Conservation (phyloP, 192 early-diverging fungal species). For the Glomus cerebriforme region DNA sequence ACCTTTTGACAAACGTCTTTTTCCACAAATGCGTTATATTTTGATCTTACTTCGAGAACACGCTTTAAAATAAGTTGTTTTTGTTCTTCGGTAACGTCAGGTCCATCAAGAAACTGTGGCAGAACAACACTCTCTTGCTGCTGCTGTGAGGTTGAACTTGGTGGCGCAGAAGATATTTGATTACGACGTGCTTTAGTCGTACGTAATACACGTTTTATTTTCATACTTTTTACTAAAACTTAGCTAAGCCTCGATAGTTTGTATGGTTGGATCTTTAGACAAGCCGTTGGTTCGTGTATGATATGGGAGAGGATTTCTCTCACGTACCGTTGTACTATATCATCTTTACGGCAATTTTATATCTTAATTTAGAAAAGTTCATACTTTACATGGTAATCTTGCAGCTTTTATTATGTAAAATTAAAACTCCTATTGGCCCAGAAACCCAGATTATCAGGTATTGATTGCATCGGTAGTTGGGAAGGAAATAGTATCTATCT, state of each 20-base stretch:
- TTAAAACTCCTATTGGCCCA: background rate
- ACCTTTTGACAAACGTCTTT: slow-evolving; percentile 2
- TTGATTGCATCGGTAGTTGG: background rate
- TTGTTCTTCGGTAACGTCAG: background rate
- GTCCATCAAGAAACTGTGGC: background rate
- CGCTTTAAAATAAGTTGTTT: slow-evolving; percentile 1
- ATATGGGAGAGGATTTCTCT: no score
- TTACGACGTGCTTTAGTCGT: background rate
- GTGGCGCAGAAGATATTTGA: background rate
- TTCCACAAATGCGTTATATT: background rate
- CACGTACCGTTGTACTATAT: no score
- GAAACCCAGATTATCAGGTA: background rate
- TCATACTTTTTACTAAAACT: background rate
- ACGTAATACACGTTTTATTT: background rate
- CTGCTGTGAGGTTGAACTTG: background rate
- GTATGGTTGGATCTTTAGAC: background rate
- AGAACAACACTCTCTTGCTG: background rate
- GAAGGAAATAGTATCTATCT: no score
- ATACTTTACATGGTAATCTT: background rate
- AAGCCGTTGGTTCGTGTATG: no score
- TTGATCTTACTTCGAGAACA: slow-evolving; percentile 4
- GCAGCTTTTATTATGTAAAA: background rate
- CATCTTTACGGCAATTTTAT: no score
- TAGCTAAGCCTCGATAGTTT: background rate
- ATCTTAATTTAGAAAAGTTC: no score